Percentiles rank a stretch among this genome's conserved stretches.
Evolutionary conservation across 192 early-diverging fungal species (phyloP).

Genomic region (Backusella morwellensis): DNA sequence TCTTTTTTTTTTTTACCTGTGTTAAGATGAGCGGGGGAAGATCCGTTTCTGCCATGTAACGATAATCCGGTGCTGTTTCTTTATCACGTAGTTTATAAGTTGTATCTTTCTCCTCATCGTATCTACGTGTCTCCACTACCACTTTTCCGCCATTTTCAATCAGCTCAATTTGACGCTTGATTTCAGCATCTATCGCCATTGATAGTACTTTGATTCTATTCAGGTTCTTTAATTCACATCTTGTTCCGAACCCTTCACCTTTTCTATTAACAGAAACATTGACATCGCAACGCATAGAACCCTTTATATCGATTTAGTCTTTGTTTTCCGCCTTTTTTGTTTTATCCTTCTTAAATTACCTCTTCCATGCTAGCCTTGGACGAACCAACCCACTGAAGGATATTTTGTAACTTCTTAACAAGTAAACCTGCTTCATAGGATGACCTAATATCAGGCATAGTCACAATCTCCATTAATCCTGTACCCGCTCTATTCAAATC

Average conservation of each 20-base stretch:
- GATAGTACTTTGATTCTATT: constrained; percentile 71
- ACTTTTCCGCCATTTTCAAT: constrained; percentile 56
- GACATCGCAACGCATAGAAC: constrained; percentile 88
- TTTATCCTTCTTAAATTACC: constrained; percentile 34
- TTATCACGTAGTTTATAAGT: constrained; percentile 78
- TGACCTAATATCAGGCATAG: constrained; percentile 81
- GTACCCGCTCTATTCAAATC: constrained; percentile 90
- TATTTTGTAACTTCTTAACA: constrained; percentile 75
- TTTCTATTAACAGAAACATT: constrained; percentile 81
- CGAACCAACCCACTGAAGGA: constrained; percentile 68
- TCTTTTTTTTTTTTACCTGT: constrained; percentile 15
- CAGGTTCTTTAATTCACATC: constrained; percentile 81
- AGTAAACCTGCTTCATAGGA: constrained; percentile 70
- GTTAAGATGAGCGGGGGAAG: constrained; percentile 53
- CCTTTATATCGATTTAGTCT: constrained; percentile 24
- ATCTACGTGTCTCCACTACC: constrained; percentile 79
- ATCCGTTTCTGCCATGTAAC: constrained; percentile 88
- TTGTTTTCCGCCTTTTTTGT: neutral
- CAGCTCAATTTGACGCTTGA: constrained; percentile 65
- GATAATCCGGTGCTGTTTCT: constrained; percentile 85
- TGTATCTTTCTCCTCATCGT: constrained; percentile 55
- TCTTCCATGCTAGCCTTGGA: constrained; percentile 87
- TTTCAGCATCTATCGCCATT: constrained; percentile 81
- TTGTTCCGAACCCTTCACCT: constrained; percentile 53
- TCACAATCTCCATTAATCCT: constrained; percentile 91